Base-by-base conservation (phyloP, 345 rosid genomes). In the Gossypium stocksii region DNA sequence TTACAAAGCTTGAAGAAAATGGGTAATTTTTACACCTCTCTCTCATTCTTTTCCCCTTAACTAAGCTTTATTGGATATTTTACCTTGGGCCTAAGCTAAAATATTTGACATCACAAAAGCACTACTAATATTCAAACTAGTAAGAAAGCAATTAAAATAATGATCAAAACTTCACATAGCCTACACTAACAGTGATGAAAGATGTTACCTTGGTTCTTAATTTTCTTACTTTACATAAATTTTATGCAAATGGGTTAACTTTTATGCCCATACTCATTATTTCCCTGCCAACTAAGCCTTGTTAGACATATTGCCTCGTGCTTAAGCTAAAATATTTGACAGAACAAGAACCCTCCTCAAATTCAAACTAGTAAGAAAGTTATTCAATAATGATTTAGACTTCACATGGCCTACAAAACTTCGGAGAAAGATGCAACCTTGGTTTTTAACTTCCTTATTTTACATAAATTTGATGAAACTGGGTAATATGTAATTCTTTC, bases 201-300 rank as follows among this genome's bases (percentile, higher is more conserved):
- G 70, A 66, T 66, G 29, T 34, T 44, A 17, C 29, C 54, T 66
- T 66, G 71, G 19, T 66, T 66, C 71, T 46, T 7, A 46, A 22
- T 44, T 62, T 62, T 0, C 38, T 14, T 46, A 7, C 38, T 20
- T 66, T 12, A 19, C 51, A 43, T 66, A 44, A 66, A 29, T 20
- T 68, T 48, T 20, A 69, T 9, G 56, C 51, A 66, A 51, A 51
- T 17, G 4, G 57, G 43, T 69, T 17, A 51, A 7, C 58, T 51
- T 25, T 69, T 52, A 69, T 1, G n/a, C 20, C 16, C 48, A 2
- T 20, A 51, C 45, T 69, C 45, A 69, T 69, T 69, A 60, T 49
- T 69, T 22, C 19, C 71, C 56, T 6, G 38, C 22, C 54, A 66
- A 66, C 38, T 20, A 68, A 48, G 23, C n/a, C 41, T 68, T 25